These are phyloP conservation scores for Paraurostyla sp. DNA, from an alignment of 73 alveolate genomes.

Conservation along the genomic window DNA sequence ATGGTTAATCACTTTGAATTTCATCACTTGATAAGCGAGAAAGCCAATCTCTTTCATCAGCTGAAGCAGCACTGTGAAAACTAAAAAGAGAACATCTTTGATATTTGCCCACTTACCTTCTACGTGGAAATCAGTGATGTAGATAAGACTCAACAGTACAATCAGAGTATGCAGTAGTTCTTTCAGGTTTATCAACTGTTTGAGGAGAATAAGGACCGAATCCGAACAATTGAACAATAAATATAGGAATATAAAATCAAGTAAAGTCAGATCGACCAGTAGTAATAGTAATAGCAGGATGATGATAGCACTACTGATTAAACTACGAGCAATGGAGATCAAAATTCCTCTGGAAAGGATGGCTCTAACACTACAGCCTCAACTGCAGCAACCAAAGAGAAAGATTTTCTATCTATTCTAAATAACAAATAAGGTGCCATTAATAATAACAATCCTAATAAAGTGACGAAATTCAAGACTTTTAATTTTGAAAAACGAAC, in stretches of 20 bases:
- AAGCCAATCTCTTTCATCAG: slow-evolving; percentile 48
- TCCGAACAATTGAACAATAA: not conserved
- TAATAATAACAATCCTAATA: not conserved
- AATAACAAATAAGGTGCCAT: not conserved
- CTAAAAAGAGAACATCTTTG: slow-evolving; percentile 58
- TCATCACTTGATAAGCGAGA: slow-evolving; percentile 49
- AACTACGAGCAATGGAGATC: not conserved
- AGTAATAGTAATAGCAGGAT: not conserved
- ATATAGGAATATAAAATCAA: not conserved
- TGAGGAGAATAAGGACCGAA: slow-evolving; percentile 55
- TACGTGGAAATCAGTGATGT: slow-evolving; percentile 22
- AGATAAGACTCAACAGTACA: not conserved
- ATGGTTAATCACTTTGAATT: slow-evolving; percentile 64
- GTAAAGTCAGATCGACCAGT: not conserved
- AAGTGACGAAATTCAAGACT: slow-evolving; percentile 35
- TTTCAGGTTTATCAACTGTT: slow-evolving; percentile 22
- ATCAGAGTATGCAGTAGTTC: slow-evolving; percentile 33
- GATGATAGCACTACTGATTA: not conserved
- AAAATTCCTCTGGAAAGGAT: not conserved
- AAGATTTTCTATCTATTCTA: not conserved
- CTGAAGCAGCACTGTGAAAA: slow-evolving; percentile 7
- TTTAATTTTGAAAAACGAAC: slow-evolving; percentile 58
- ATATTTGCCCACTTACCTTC: slow-evolving; percentile 62
- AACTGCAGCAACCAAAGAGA: not conserved
- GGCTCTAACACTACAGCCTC: not conserved